Evolutionary conservation across 2,329 filamentous ascomycete genomes (phyloP).

Genomic region (Beauveria caledonica): DNA sequence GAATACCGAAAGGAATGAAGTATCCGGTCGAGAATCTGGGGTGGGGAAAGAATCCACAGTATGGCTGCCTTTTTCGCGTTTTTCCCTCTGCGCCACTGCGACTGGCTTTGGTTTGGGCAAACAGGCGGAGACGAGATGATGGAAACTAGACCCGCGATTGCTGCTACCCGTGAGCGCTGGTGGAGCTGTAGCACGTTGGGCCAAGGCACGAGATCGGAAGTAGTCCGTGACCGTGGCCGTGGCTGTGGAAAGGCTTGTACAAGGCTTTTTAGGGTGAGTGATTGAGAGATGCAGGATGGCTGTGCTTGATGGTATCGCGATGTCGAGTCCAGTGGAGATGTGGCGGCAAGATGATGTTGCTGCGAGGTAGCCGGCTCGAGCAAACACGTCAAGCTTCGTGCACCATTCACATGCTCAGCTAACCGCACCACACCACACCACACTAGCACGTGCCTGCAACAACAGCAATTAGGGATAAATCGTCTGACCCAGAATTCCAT

Average conservation of each 20-base stretch:
- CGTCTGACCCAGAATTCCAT: neutral
- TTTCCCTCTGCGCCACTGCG: neutral
- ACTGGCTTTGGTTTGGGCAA: neutral
- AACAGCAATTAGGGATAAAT: neutral
- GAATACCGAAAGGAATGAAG: too few relatives aligned
- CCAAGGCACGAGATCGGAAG: neutral
- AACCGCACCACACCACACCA: too few relatives aligned
- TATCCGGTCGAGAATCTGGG: too few relatives aligned
- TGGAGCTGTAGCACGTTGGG: neutral
- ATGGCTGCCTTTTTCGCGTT: too few relatives aligned
- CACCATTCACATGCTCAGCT: too few relatives aligned
- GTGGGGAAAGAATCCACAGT: too few relatives aligned
- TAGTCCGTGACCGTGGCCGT: neutral
- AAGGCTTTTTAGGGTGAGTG: too few relatives aligned
- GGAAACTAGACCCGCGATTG: slow-evolving; percentile 2
- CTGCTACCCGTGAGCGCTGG: neutral
- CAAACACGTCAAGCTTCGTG: too few relatives aligned
- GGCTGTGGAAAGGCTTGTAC: too few relatives aligned
- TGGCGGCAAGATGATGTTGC: too few relatives aligned
- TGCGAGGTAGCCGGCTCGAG: too few relatives aligned
- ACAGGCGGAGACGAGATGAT: slow-evolving; percentile 5
- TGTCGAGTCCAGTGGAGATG: too few relatives aligned
- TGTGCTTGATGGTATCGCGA: neutral
- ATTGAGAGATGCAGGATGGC: neutral
- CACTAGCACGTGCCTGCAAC: neutral